Base-by-base conservation (phyloP, 768 basidiomycete species). In the Podaxis sp. region DNA sequence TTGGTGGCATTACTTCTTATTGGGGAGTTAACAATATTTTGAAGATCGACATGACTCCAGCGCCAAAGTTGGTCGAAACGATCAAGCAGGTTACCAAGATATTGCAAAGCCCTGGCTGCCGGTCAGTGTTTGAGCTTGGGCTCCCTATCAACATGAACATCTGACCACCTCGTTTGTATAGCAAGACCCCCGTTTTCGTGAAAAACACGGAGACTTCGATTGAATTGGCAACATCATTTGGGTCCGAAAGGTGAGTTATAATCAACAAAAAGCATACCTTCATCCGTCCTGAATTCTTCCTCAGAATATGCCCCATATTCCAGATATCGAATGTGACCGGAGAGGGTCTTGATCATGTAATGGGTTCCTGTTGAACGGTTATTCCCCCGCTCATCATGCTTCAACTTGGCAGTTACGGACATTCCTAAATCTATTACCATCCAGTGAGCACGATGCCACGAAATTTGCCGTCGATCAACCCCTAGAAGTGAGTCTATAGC, bases 21-120 rank as follows among this genome's bases (percentile, higher is more conserved):
- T 13, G 36, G 16, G n/a, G n/a, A n/a, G 6, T 44, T 40, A 9
- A 50, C 13, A 57, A 42, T 18, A 6, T 42, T 1, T 18, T 59
- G 59, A 50, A 89, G 93, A 91, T 97, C 67, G 97, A 98, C 71
- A 98, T 97, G 96, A 98, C 96, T 0, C 97, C 97, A 4, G 81
- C 89, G 10, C 92, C 96, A 63, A 88, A 95, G 35, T 82, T 95
- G 51, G 86, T 85, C n/a, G 91, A 96, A 72, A 98, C 95, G 0
- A 80, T 91, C 47, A 93, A 91, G 68, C 95, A 98, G 76, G 89
- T 98, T 0, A 83, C 86, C 7, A 99, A 97, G 77, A 93, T 98
- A 42, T 74, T 98, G 61, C 88, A 84, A 70, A 93, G 91, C 65
- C 97, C 95, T 7, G 96, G 96, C 9, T 98, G 95, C 77, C 80